phyloP scores from a whole-genome alignment of 148 eudicot genomes.

The Arctostaphylos glauca region DNA sequence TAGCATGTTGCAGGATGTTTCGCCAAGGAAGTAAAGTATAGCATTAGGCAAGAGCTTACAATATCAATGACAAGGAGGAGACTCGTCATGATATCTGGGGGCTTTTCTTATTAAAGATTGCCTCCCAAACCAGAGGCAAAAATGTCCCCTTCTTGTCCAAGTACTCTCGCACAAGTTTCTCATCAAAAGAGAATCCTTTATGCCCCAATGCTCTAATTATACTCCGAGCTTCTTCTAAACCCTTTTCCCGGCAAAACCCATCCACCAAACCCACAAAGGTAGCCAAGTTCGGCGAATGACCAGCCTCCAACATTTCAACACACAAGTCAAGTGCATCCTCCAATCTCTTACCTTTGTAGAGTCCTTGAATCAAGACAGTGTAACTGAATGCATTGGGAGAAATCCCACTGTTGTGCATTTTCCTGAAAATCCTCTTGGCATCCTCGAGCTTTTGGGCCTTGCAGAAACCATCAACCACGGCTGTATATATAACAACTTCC shows the following conservation, averaged over 20 bases:
- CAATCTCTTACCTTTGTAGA: constrained; percentile 49
- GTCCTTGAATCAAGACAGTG: constrained; percentile 56
- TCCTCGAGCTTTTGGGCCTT: constrained; percentile 74
- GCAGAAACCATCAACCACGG: constrained; percentile 91
- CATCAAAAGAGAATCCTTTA: constrained; percentile 67
- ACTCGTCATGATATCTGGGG: constrained; percentile 25
- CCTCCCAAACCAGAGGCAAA: constrained; percentile 76
- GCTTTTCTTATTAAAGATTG: constrained; percentile 63
- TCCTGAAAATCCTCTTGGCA: constrained; percentile 72
- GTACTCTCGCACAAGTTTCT: constrained; percentile 63
- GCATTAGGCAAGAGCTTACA: constrained; percentile 16
- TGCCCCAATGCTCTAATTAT: constrained; percentile 43
- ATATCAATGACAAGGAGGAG: constrained; percentile 2
- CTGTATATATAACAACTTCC: constrained; percentile 85
- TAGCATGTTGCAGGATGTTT: neutral
- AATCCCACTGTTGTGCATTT: constrained; percentile 75
- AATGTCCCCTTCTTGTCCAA: constrained; percentile 72
- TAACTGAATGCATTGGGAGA: constrained; percentile 80
- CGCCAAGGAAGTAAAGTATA: constrained; percentile 8
- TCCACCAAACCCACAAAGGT: constrained; percentile 69
- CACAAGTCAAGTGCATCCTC: constrained; percentile 68
- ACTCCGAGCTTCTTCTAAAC: constrained; percentile 66
- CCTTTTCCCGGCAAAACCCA: constrained; percentile 69
- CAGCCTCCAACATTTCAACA: constrained; percentile 79
- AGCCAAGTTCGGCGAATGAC: constrained; percentile 65